A percentile compares a stretch with the other conserved stretches of the same genome.
phyloP scores from a whole-genome alignment of 805 yeast species.

The Torulaspora delbrueckii region DNA sequence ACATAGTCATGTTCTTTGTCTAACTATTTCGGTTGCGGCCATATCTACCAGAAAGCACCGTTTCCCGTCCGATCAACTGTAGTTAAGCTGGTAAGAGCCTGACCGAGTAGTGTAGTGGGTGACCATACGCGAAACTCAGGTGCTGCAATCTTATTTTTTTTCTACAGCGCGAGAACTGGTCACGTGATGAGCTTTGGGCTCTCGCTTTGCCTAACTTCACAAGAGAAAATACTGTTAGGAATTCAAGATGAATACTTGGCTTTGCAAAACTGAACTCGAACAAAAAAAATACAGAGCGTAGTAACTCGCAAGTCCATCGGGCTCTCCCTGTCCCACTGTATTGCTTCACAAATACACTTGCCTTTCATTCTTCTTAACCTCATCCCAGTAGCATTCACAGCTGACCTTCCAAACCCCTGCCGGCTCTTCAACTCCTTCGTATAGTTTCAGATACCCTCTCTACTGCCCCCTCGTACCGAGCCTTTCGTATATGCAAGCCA shows the following conservation, averaged over 20 bases:
- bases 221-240: too few species aligned
- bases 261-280: too few species aligned
- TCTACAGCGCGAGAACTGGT: background rate
- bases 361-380: too few species aligned
- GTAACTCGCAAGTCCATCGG: too few species aligned
- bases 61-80: conserved; percentile 60
- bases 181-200: background rate
- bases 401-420: too few species aligned
- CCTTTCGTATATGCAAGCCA: background rate
- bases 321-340: too few species aligned
- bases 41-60: conserved; percentile 56
- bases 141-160: conserved; percentile 44
- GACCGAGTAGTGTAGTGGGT: conserved; percentile 55
- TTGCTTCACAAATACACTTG: conserved; percentile 1
- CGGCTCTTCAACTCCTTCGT: too few species aligned
- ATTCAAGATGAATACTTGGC: too few species aligned
- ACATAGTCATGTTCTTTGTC: background rate
- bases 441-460: background rate
- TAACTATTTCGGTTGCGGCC: conserved; percentile 47
- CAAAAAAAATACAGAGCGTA: too few species aligned
- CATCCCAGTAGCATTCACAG: too few species aligned
- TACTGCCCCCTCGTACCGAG: background rate
- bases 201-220: background rate
- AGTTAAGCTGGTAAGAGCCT: conserved; percentile 55
- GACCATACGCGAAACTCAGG: conserved; percentile 56